Base-by-base conservation (phyloP, 148 eudicot genomes). In the Camellia lanceoleosa region DNA sequence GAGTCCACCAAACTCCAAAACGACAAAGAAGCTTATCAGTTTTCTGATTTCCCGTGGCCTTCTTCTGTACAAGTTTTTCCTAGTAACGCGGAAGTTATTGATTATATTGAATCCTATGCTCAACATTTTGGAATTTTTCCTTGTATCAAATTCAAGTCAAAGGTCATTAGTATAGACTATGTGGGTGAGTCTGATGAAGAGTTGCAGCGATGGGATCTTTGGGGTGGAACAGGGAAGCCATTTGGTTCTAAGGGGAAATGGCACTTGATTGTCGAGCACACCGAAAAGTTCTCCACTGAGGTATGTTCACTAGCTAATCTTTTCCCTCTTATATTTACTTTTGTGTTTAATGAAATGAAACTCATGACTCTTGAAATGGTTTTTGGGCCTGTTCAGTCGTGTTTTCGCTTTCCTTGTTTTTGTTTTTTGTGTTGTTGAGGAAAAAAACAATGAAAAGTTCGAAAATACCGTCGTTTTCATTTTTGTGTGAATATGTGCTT, bases 1-100 rank as follows among this genome's bases (percentile, higher is more conserved):
- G 81, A 73, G 12, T 80, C 87, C 49, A 87, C 89, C 49, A 87
- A 77, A 61, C 89, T 87, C 62, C 89, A 87, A 51, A 79, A 84
- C 14, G 78, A 77, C 18, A 82, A 82, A 54, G 46, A 78, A 8
- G 56, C 18, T 6, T 87, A 47, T 46, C 77, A 63, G 73, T 87
- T 87, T 52, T 75, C 87, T 4, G 89, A 87, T 82, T 82, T 79
- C 14, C 81, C 85, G 5, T 87, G 89, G 89, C 85, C 89, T 18
- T 18, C 75, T 75, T 82, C 81, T 5, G 87, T 84, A 2, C 14
- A 47, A 4, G 79, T 4, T 2, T 82, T 74, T 56, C 89, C 89
- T 3, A 18, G 20, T 20, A 77, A 58, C n/a, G 61, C 71, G 15
- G 82, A 87, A 59, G 87, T 87, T 0, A 7, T 67, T 30, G 83